Evolutionary conservation across 1,284 basidiomycete species (phyloP), one percentile per base, ranked within the genome.

Genomic region (Xerocomus minutiporus): DNA sequence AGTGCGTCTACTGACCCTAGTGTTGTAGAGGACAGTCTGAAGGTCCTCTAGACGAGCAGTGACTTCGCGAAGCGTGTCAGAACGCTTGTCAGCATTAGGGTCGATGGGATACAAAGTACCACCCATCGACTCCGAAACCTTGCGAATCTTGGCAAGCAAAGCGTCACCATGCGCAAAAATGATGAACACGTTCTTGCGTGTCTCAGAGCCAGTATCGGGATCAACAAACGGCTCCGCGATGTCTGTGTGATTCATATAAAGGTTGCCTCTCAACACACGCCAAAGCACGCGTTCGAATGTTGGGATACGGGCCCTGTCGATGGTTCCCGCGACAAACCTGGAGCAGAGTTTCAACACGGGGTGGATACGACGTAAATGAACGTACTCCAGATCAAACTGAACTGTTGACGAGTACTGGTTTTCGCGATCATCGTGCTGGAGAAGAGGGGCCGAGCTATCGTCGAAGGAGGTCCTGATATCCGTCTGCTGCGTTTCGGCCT

Each of bases 211-310:
- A 2, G 88, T 89, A 41, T 78, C 79, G 13, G 93, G 86, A 66
- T 98, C 91, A 54, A 94, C 80, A 66, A 99, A 97, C 1, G 93
- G 90, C 63, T 96, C 91, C 41, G 83, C 82, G 63, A 99, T 99
- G 73, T 99, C 95, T 46, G 86, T 91, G 73, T 98, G 93, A 75
- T 99, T 99, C 95, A 99, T 98, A 79, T 97, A 99, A 31, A 99
- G 78, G 71, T 99, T 99, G 51, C 97, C 97, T 57, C 97, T 88
- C 28, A 99, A 81, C 28, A 99, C 93, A 62, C 97, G 91, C 96
- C 97, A 99, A 52, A 99, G 82, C 23, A 99, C 93, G 35, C 97
- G 89, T 73, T 99, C 97, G 53, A 99, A 97, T 9, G 93, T 97
- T 2, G 92, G 83, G 70, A 98, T 82, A 55, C 94, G 88, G 17